Evolutionary conservation across 1,284 basidiomycete species (phyloP).

Genomic region (Hypsizygus ulmarius): DNA sequence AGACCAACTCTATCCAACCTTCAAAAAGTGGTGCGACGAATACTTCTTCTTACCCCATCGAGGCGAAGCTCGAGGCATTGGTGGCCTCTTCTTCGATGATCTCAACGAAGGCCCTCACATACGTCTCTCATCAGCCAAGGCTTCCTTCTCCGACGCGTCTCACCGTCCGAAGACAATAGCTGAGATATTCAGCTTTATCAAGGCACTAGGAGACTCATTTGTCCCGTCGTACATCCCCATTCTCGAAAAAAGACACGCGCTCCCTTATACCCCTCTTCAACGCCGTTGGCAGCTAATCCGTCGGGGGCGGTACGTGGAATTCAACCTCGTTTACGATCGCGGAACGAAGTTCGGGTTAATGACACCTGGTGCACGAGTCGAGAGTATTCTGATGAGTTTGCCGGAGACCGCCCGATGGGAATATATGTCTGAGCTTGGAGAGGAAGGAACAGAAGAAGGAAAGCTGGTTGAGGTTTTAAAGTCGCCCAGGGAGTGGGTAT

Average conservation of each 20-base stretch:
- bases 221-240: slow-evolving; percentile 89
- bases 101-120: slow-evolving; percentile 61
- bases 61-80: slow-evolving; percentile 86
- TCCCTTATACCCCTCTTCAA: slow-evolving; percentile 60
- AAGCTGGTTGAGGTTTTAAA: slow-evolving; percentile 68
- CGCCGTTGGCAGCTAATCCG: slow-evolving; percentile 90
- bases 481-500: slow-evolving; percentile 70
- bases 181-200: slow-evolving; percentile 76
- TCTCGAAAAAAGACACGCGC: slow-evolving; percentile 54
- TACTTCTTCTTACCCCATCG: slow-evolving; percentile 97
- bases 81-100: slow-evolving; percentile 97
- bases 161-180: slow-evolving; percentile 55
- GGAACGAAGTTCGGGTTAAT: slow-evolving; percentile 87
- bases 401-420: slow-evolving; percentile 94
- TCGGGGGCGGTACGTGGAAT: slow-evolving; percentile 90
- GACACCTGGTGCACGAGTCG: slow-evolving; percentile 89
- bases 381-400: slow-evolving; percentile 91
- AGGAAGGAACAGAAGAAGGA: slow-evolving; percentile 69
- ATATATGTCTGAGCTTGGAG: slow-evolving; percentile 83
- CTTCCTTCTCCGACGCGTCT: slow-evolving; percentile 36
- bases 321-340: slow-evolving; percentile 88
- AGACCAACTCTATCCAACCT: slow-evolving; percentile 67
- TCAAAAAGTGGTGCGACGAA: slow-evolving; percentile 97
- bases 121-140: slow-evolving; percentile 38
- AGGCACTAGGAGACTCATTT: slow-evolving; percentile 73